These are phyloP conservation scores for Amanita rubescens DNA, from an alignment of 768 basidiomycete species.

Conservation along the genomic window DNA sequence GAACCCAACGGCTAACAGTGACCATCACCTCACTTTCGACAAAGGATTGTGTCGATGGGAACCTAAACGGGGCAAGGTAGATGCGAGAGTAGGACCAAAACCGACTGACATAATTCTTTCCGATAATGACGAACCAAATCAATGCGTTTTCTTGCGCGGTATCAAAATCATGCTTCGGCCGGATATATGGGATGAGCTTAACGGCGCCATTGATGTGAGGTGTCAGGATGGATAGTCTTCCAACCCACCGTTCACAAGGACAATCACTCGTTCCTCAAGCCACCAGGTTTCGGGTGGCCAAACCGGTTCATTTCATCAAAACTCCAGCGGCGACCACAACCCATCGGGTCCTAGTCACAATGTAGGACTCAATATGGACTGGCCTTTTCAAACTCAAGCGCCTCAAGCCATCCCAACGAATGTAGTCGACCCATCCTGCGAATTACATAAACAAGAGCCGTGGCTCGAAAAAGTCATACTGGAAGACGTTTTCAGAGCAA, in stretches of 20 bases:
- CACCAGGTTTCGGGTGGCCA: not conserved
- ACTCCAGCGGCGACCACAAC: not conserved
- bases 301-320: not conserved
- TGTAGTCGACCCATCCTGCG: too few relatives aligned
- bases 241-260: too few relatives aligned
- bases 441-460: too few relatives aligned
- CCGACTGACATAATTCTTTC: not conserved
- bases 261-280: not conserved
- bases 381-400: not conserved
- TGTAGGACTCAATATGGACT: too few relatives aligned
- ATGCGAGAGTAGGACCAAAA: not conserved
- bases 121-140: not conserved
- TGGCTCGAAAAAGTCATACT: not conserved
- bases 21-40: not conserved
- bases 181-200: not conserved
- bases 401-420: too few relatives aligned
- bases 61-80: not conserved
- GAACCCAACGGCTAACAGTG: not conserved
- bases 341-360: too few relatives aligned
- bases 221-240: not conserved
- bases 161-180: constrained; percentile 2
- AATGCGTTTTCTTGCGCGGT: constrained; percentile 3
- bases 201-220: not conserved
- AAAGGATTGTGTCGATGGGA: not conserved
- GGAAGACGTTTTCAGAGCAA: not conserved